Evolutionary conservation across 495 filamentous ascomycete species (phyloP).

Genomic region (Penicillium atrosanguineum): DNA sequence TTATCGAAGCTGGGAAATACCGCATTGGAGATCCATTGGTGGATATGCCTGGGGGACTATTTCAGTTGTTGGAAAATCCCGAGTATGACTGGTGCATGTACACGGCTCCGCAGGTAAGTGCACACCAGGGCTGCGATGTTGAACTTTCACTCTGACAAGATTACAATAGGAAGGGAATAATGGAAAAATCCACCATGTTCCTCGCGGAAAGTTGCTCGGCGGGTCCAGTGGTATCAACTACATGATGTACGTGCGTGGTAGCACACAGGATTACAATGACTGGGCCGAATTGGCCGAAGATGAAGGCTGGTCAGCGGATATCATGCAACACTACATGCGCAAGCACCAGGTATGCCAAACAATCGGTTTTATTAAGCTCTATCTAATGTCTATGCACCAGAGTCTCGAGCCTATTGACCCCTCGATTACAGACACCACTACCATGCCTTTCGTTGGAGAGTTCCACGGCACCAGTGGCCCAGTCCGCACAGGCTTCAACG

Average conservation of each 20-base stretch:
- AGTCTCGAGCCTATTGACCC: slow-evolving; percentile 17
- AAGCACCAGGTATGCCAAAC: slow-evolving; percentile 19
- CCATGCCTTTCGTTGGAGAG: slow-evolving; percentile 17
- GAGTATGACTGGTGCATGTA: slow-evolving; percentile 58
- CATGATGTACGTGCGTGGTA: slow-evolving; percentile 32
- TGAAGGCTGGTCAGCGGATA: slow-evolving; percentile 42
- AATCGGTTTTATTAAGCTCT: slow-evolving; percentile 24
- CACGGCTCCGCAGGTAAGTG: slow-evolving; percentile 49
- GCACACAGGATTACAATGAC: slow-evolving; percentile 39
- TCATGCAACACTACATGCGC: slow-evolving; percentile 28
- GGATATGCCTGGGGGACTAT: slow-evolving; percentile 44
- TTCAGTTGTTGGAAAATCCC: slow-evolving; percentile 43
- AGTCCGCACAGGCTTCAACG: slow-evolving; percentile 31
- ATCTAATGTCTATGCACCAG: not conserved
- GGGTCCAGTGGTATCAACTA: slow-evolving; percentile 58
- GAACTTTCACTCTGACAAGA: not conserved
- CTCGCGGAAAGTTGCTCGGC: slow-evolving; percentile 56
- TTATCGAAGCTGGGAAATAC: slow-evolving; percentile 56
- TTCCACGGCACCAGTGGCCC: slow-evolving; percentile 30
- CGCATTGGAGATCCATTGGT: slow-evolving; percentile 45
- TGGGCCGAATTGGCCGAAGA: slow-evolving; percentile 42
- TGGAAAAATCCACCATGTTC: slow-evolving; percentile 22
- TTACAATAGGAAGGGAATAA: slow-evolving; percentile 22
- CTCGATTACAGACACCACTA: slow-evolving; percentile 13
- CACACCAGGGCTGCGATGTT: not conserved